phyloP scores from a whole-genome alignment of 192 early-diverging fungal genomes.

The Mortierella hygrophila region DNA sequence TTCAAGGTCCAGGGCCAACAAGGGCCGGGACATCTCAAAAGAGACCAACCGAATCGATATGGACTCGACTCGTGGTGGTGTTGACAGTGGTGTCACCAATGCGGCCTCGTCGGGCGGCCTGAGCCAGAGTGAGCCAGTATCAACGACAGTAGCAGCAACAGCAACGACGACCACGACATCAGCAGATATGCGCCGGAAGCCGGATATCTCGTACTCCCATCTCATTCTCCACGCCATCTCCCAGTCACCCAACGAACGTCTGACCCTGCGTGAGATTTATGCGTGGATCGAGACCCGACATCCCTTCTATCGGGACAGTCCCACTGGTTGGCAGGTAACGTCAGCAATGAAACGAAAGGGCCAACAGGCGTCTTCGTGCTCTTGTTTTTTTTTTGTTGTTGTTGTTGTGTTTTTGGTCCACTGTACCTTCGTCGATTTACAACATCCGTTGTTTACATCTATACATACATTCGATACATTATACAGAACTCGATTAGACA shows the following conservation, averaged over 20 bases:
- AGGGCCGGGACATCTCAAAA: conserved; percentile 6
- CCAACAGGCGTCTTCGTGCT: neutral
- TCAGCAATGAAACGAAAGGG: neutral
- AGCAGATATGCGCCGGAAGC: conserved; percentile 32
- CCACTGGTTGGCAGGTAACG: conserved; percentile 86
- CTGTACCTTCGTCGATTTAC: conserved; percentile 1
- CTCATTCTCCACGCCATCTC: conserved; percentile 89
- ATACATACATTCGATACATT: neutral
- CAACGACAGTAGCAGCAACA: neutral
- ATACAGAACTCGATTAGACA: conserved; percentile 92
- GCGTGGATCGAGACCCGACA: conserved; percentile 80
- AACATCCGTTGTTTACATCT: neutral
- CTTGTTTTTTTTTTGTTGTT: neutral
- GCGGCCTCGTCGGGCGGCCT: neutral
- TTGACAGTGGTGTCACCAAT: neutral
- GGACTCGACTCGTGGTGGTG: neutral
- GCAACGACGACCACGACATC: neutral
- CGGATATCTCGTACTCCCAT: conserved; percentile 85
- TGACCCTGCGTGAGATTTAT: conserved; percentile 94
- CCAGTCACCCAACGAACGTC: conserved; percentile 63
- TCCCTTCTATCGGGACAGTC: conserved; percentile 75
- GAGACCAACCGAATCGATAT: neutral
- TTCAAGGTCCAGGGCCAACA: neutral
- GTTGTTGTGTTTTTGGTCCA: conserved; percentile 1
- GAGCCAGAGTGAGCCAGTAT: neutral